Conservation (phyloP, 257 asterid species). For the Plantago ovata region DNA sequence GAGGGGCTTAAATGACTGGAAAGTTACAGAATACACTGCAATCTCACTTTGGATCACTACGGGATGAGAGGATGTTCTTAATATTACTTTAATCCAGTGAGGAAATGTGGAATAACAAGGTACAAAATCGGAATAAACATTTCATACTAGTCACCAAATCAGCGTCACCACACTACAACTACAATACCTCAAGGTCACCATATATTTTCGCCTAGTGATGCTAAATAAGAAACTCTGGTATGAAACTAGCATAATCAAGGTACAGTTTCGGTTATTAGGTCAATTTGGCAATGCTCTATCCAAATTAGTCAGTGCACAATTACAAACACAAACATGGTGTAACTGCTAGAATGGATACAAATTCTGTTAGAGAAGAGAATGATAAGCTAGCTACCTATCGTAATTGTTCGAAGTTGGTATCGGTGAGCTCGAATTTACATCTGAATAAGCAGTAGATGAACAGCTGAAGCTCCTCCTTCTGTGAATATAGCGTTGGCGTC, state of each 20-base stretch:
- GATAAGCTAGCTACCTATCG: slow-evolving; percentile 38
- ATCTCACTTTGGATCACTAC: background rate
- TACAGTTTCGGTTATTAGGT: background rate
- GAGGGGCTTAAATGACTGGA: background rate
- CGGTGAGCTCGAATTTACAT: slow-evolving; percentile 28
- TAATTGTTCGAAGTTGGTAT: slow-evolving; percentile 36
- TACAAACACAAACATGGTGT: background rate
- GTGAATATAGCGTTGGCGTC: slow-evolving; percentile 25
- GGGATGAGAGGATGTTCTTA: background rate
- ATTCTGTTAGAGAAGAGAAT: background rate
- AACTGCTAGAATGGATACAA: background rate
- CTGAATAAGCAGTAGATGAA: slow-evolving; percentile 34
- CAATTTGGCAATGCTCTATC: background rate
- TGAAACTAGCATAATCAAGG: background rate
- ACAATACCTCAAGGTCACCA: background rate
- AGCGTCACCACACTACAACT: background rate
- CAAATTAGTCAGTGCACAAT: background rate
- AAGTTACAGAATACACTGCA: background rate
- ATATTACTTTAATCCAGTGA: background rate
- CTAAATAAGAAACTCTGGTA: background rate
- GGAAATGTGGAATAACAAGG: background rate
- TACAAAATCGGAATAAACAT: background rate
- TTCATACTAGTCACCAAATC: background rate
- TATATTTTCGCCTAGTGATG: background rate
- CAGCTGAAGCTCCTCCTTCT: slow-evolving; percentile 35